Base-by-base conservation (phyloP, 768 basidiomycete genomes). In the Termitomyces bulborhizus region DNA sequence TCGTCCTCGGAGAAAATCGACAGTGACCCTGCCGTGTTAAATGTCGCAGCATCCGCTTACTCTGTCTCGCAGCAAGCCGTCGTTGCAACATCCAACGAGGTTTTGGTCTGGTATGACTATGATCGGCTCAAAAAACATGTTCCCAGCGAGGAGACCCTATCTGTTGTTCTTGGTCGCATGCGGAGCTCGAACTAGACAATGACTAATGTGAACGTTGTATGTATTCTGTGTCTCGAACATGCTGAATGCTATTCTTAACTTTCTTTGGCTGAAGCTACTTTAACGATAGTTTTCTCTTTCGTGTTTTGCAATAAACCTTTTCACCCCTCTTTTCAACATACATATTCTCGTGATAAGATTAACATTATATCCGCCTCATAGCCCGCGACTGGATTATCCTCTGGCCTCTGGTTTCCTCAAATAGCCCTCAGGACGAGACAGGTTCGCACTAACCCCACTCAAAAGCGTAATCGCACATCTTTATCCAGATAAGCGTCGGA, bases 81-180 rank as follows among this genome's bases (percentile, higher is more conserved):
- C 51, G 88, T 88, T 6, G 80, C 86, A 0, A 78, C 82, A 56
- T 81, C 85, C 3, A 80, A 83, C 60, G 80, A 84, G 54, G 75
- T 77, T 3, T 63, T 87, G 18, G 88, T 88, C 8, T 90, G 88
- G 88, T 90, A 88, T 57, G 84, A 90, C 65, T 90, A 90, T 59
- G 84, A 87, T 54, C 72, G 60, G 16, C 74, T 87, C 51, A 76
- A 69, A 67, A 90, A 87, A 67, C 81, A 80, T 57, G 77, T 79
- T 60, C 86, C 87, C 6, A 83, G 81, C 0, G 76, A 81, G 54
- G 72, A 73, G 36, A 68, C 71, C 4, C 70, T 72, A 64, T 69
- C 71, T 34, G 70, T 73, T 13, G 57, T 75, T 36, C 62, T 54
- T 18, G 60, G 62, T 54, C 61, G 65, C 29, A 48, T 54, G 43